Conservation (phyloP, 352 stramenopile genomes). For the Globisporangium nodosum region DNA sequence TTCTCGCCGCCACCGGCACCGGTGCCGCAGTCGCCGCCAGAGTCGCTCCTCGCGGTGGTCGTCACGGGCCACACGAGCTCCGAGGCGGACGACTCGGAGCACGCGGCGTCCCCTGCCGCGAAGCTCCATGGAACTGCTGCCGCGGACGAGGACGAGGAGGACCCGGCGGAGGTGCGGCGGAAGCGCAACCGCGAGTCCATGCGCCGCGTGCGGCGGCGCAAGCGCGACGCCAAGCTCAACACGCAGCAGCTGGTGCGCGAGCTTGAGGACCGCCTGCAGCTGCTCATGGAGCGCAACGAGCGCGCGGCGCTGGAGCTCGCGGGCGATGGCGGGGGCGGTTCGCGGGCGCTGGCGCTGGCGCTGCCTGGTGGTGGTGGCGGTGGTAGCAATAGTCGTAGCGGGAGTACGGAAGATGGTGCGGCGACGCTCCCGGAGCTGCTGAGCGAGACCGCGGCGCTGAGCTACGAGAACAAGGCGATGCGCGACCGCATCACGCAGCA, state of each 20-base stretch:
- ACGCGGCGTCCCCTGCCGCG: too few species aligned
- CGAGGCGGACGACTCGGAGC: not conserved
- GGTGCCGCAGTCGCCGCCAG: not conserved
- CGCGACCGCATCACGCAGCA: slow-evolving; percentile 10
- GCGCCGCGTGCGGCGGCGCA: slow-evolving; percentile 19
- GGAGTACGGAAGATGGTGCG: too few species aligned
- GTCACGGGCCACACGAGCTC: not conserved
- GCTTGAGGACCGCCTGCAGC: not conserved
- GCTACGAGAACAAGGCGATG: slow-evolving; percentile 17
- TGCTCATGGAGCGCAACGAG: slow-evolving; percentile 2
- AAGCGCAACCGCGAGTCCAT: slow-evolving; percentile 28
- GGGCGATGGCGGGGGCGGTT: too few species aligned
- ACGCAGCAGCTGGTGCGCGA: not conserved
- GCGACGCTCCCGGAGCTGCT: slow-evolving; percentile 9
- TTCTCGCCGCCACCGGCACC: not conserved
- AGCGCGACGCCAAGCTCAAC: slow-evolving; percentile 1
- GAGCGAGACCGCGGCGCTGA: slow-evolving; percentile 14
- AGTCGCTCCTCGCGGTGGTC: not conserved
- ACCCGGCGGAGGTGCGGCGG: slow-evolving; percentile 6
- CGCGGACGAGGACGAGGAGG: not conserved
- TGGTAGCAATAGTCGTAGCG: not conserved
- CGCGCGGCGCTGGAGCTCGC: slow-evolving; percentile 1
- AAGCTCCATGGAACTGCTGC: not conserved
- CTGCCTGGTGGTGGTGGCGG: too few species aligned
- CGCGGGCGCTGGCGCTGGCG: too few species aligned